phyloP scores from a whole-genome alignment of 1,284 basidiomycete genomes.

The Rhizoctonia solani region DNA sequence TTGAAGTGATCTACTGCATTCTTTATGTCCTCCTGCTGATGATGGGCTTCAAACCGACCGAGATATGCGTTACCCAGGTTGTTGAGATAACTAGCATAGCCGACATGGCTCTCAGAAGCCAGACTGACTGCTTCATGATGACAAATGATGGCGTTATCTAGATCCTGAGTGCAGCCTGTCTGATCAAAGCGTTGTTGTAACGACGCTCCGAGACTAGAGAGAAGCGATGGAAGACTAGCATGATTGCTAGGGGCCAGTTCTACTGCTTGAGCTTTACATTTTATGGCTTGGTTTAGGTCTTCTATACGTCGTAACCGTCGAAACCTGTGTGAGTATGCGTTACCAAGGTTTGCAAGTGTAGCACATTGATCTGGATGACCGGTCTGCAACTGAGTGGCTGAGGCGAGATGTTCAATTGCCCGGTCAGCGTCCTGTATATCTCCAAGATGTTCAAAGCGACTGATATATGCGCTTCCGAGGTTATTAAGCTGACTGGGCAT shows the following conservation, averaged over 20 bases:
- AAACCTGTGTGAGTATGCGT: background rate
- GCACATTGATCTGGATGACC: background rate
- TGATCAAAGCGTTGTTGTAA: background rate
- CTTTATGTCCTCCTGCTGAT: too few relatives aligned
- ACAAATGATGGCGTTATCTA: background rate
- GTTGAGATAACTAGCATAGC: background rate
- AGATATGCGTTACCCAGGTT: too few relatives aligned
- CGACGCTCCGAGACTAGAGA: background rate
- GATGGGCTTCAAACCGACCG: too few relatives aligned
- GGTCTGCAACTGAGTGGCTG: too few relatives aligned
- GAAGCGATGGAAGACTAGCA: background rate
- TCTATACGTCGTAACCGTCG: background rate
- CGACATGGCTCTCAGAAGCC: background rate
- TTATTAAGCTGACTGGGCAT: background rate
- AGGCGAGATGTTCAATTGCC: background rate
- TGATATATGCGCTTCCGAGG: background rate
- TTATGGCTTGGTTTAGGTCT: constrained; percentile 31
- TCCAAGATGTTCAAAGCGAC: background rate
- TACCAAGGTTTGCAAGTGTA: background rate
- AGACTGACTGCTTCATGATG: background rate
- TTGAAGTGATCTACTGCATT: too few relatives aligned
- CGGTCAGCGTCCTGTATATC: background rate
- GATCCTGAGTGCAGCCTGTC: background rate
- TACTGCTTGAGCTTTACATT: background rate
- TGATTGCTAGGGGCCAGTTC: background rate